Evolutionary conservation across 371 early-diverging fungal genomes (phyloP).

Genomic region (Circinella umbellata): DNA sequence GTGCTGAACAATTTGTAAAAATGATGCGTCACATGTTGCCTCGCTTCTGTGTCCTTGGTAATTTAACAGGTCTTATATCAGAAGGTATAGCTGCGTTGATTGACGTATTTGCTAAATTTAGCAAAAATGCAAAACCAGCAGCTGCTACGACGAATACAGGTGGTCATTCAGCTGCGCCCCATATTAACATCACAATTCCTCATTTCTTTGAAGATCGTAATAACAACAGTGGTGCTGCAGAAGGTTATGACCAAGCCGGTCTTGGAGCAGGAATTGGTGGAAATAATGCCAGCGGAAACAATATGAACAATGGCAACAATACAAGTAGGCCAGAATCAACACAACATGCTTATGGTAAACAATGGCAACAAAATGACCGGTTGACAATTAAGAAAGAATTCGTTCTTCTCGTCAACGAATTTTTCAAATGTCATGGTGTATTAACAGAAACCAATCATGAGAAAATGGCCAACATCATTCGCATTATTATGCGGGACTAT

Average conservation of each 20-base stretch:
- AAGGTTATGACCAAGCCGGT: too few species aligned
- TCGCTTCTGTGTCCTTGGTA: constrained; percentile 39
- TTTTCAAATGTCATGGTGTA: constrained; percentile 51
- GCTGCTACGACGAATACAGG: neutral
- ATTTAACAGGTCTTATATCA: constrained; percentile 40
- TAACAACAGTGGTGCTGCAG: neutral
- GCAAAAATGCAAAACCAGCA: constrained; percentile 54
- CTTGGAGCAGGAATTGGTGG: neutral
- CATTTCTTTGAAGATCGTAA: constrained; percentile 16
- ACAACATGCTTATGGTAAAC: constrained; percentile 62
- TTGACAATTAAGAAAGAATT: constrained; percentile 65
- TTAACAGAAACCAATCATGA: constrained; percentile 56
- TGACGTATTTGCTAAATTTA: constrained; percentile 59
- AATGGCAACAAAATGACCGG: constrained; percentile 74
- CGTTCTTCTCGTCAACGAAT: constrained; percentile 53
- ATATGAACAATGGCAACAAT: neutral
- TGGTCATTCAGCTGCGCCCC: constrained; percentile 10
- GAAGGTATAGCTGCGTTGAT: constrained; percentile 63
- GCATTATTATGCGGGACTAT: constrained; percentile 59
- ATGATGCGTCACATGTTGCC: constrained; percentile 54
- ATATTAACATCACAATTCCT: constrained; percentile 17
- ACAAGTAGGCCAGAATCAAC: constrained; percentile 26
- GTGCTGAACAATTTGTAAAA: constrained; percentile 72
- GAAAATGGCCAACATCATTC: constrained; percentile 57
- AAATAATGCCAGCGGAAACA: neutral